Evolutionary conservation across 2,329 filamentous ascomycete genomes (phyloP).

Genomic region (Zymoseptoria brevis): DNA sequence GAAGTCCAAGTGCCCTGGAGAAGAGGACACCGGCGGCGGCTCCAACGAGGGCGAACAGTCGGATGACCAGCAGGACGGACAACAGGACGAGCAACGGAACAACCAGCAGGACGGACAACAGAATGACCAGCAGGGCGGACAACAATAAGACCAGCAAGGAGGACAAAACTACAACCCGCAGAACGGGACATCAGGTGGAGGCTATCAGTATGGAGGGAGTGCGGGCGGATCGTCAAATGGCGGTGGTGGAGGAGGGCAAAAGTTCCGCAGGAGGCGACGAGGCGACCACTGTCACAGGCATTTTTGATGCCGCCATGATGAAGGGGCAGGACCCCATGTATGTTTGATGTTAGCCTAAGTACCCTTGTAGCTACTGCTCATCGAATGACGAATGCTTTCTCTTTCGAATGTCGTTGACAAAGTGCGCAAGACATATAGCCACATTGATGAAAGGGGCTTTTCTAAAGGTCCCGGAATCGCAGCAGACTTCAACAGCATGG

Average conservation of each 20-base stretch:
- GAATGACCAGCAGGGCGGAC: neutral
- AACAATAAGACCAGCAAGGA: neutral
- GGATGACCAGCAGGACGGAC: neutral
- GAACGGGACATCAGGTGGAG: neutral
- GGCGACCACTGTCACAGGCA: too few relatives aligned
- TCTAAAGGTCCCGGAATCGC: too few relatives aligned
- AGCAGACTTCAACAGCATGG: neutral
- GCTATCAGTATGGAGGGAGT: neutral
- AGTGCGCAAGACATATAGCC: too few relatives aligned
- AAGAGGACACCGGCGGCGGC: neutral
- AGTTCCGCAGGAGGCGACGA: neutral
- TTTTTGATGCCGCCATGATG: too few relatives aligned
- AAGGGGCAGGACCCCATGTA: too few relatives aligned
- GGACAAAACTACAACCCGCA: neutral
- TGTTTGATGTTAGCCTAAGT: too few relatives aligned
- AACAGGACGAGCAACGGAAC: neutral
- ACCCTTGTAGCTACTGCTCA: too few relatives aligned
- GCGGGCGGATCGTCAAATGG: neutral
- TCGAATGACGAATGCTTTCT: too few relatives aligned
- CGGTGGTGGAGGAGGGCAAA: neutral
- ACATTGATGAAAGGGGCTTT: too few relatives aligned
- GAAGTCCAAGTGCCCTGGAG: neutral
- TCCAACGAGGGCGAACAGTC: neutral
- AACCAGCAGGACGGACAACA: neutral
- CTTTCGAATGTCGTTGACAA: too few relatives aligned